phyloP scores from a whole-genome alignment of 164 flowering plant species.

The Santalum album region DNA sequence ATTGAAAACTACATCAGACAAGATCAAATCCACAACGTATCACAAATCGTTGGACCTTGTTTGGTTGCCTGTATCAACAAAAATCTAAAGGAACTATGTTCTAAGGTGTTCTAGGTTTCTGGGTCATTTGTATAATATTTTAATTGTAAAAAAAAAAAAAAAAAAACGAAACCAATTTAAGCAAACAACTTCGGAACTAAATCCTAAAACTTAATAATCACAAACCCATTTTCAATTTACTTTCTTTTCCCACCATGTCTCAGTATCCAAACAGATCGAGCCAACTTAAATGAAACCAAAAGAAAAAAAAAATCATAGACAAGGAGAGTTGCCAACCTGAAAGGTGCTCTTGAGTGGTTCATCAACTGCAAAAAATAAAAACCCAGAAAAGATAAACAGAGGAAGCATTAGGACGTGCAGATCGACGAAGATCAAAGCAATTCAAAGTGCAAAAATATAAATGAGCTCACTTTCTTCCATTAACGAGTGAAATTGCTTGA shows the following conservation, averaged over 20 bases:
- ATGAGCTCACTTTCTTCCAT: slow-evolving; percentile 38
- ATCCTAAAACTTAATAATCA: background rate
- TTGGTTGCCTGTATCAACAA: too few species aligned
- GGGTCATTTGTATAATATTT: background rate
- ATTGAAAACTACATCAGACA: too few species aligned
- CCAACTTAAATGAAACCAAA: background rate
- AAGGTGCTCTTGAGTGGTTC: slow-evolving; percentile 36
- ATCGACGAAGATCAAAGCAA: slow-evolving; percentile 3
- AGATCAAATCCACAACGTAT: too few species aligned
- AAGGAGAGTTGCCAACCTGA: slow-evolving; percentile 21
- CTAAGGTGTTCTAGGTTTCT: background rate
- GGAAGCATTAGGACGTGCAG: background rate
- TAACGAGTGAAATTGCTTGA: slow-evolving; percentile 40
- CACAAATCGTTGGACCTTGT: too few species aligned
- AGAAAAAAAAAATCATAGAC: background rate
- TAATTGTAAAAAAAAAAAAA: background rate
- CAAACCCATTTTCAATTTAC: background rate
- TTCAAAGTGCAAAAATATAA: background rate
- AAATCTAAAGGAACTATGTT: too few species aligned
- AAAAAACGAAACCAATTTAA: too few species aligned
- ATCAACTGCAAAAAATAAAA: slow-evolving; percentile 29
- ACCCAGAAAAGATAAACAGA: slow-evolving; percentile 8
- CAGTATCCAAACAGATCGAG: background rate
- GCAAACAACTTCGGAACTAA: too few species aligned
- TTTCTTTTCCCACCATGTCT: background rate